Percentiles rank a stretch among this genome's conserved stretches.
Conservation (phyloP, 2,329 filamentous ascomycete genomes). For the Clonostachys rosea region DNA sequence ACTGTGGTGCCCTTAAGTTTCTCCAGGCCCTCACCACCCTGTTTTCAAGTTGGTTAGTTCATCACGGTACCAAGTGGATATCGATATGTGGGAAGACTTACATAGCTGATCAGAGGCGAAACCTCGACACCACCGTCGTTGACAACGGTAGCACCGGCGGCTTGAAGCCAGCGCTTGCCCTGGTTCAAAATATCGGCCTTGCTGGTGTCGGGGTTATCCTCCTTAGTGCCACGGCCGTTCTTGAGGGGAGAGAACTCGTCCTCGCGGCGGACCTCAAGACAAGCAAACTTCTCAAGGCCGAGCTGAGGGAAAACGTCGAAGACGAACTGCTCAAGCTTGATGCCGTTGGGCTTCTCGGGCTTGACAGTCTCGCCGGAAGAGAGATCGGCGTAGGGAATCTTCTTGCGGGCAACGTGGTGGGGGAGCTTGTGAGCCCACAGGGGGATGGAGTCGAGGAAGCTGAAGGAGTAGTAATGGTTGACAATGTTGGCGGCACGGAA, state of each 20-base stretch:
- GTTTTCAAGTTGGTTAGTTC: conserved; percentile 9
- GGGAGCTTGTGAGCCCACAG: conserved; percentile 81
- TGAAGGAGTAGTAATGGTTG: conserved; percentile 98
- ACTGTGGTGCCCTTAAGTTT: conserved; percentile 47
- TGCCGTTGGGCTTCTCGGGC: conserved; percentile 91
- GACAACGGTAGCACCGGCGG: conserved; percentile 70
- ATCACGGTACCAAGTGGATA: not conserved
- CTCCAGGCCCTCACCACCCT: conserved; percentile 61
- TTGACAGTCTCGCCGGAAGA: conserved; percentile 77
- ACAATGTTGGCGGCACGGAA: conserved; percentile 99
- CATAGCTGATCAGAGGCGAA: conserved; percentile 91
- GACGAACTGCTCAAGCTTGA: conserved; percentile 99
- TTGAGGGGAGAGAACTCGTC: conserved; percentile 98
- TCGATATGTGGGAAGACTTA: conserved; percentile 48
- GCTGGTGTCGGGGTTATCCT: conserved; percentile 94
- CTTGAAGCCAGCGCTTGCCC: conserved; percentile 80
- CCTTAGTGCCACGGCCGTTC: conserved; percentile 78
- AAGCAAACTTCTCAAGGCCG: conserved; percentile 83
- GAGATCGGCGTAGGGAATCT: conserved; percentile 84
- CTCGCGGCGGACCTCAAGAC: conserved; percentile 91
- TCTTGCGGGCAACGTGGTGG: conserved; percentile 96
- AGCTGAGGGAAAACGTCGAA: conserved; percentile 97
- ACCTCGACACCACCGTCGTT: conserved; percentile 77
- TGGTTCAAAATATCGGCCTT: conserved; percentile 85
- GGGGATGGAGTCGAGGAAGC: conserved; percentile 87